Evolutionary conservation across 2,329 filamentous ascomycete genomes (phyloP).

Genomic region (Aspergillus pseudoviridinutans): DNA sequence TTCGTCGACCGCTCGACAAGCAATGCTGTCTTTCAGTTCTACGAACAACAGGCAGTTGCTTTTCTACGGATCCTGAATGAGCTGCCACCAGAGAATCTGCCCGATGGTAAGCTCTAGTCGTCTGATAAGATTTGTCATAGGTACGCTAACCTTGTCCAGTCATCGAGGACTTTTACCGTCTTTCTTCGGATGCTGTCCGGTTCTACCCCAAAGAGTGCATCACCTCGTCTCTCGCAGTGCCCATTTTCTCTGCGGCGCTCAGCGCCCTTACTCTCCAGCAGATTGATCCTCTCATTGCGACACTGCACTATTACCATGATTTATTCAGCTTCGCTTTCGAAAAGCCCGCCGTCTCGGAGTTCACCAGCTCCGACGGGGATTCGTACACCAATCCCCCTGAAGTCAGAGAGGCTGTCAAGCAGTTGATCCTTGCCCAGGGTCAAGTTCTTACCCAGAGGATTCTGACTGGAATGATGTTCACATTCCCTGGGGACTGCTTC

Average conservation of each 20-base stretch:
- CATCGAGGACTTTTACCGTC: constrained; percentile 94
- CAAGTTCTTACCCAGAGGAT: constrained; percentile 80
- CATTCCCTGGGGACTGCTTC: constrained; percentile 92
- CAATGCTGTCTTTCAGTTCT: constrained; percentile 87
- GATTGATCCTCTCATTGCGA: constrained; percentile 83
- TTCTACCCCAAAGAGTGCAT: constrained; percentile 87
- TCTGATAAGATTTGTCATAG: background rate
- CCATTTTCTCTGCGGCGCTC: constrained; percentile 82
- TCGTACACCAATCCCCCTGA: constrained; percentile 61
- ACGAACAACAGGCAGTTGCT: constrained; percentile 84
- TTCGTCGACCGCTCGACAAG: constrained; percentile 77
- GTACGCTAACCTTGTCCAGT: constrained; percentile 45
- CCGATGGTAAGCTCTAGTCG: constrained; percentile 51
- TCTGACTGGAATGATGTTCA: constrained; percentile 98
- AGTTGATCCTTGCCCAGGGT: constrained; percentile 66
- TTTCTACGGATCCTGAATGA: constrained; percentile 89
- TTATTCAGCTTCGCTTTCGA: constrained; percentile 82
- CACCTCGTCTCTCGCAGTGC: constrained; percentile 70
- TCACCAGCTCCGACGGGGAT: constrained; percentile 59
- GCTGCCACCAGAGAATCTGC: constrained; percentile 70
- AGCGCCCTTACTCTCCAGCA: constrained; percentile 86
- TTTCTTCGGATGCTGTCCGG: constrained; percentile 84
- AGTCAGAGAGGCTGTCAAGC: constrained; percentile 68
- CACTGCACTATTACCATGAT: constrained; percentile 88
- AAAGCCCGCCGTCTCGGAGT: constrained; percentile 55